Percentiles rank a stretch among this genome's conserved stretches.
Conservation (phyloP, 768 basidiomycete species). For the Kwoniella pini region DNA sequence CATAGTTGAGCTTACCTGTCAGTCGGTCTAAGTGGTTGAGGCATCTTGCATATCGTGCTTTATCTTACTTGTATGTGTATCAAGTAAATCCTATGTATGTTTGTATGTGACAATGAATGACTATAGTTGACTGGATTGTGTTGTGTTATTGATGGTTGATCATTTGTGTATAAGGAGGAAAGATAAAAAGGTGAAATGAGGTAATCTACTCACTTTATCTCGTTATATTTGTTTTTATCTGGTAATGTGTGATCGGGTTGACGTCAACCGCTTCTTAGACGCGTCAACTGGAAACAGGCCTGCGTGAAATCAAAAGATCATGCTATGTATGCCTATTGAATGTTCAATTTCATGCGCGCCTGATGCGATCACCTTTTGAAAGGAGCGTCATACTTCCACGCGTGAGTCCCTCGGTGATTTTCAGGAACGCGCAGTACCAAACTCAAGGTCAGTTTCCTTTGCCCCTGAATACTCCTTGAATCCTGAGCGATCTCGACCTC, state of each 20-base stretch:
- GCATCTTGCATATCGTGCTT: conserved; percentile 8
- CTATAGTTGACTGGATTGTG: conserved; percentile 9
- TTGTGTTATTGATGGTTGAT: not conserved
- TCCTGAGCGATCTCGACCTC: too few species aligned
- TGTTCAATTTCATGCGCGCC: too few species aligned
- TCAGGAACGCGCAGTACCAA: not conserved
- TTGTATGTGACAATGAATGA: not conserved
- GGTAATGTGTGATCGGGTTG: not conserved
- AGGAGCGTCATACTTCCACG: too few species aligned
- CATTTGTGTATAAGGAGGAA: not conserved
- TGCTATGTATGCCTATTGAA: not conserved
- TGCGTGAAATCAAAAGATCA: not conserved
- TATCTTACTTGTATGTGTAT: not conserved
- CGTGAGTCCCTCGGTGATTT: too few species aligned
- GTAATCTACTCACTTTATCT: not conserved
- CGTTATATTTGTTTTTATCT: not conserved
- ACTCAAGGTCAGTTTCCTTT: too few species aligned
- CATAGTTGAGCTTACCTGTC: conserved; percentile 11
- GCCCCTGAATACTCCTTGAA: too few species aligned
- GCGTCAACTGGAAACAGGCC: not conserved
- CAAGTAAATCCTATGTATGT: not conserved
- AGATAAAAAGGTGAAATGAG: not conserved
- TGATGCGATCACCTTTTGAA: too few species aligned
- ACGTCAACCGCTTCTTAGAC: not conserved
- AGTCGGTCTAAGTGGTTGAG: conserved; percentile 8